Evolutionary conservation across 495 filamentous ascomycete species (phyloP), one percentile per base, ranked within the genome.

Genomic region (Talaromyces borbonicus): DNA sequence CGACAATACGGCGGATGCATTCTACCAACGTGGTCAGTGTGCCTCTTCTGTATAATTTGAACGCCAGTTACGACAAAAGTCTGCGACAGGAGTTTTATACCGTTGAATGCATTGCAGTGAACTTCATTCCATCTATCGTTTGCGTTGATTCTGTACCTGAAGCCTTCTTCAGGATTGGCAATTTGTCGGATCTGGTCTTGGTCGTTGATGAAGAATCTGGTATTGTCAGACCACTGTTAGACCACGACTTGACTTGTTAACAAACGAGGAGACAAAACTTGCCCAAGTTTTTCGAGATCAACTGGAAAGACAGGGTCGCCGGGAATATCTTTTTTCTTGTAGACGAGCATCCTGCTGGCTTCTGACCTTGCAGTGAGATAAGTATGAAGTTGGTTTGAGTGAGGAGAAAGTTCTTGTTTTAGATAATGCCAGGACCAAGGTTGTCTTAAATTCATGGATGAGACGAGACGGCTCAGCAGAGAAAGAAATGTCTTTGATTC

Each of bases 121-220:
- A 77, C 66, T 24, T 81, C 74, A 55, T 89, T 90, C 64, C 74
- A 77, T 30, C 87, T 81, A 14, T 72, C 66, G 60, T 85, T 84
- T 46, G 77, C 80, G 58, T 72, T 80, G 50, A 84, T 60, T 59
- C 76, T 83, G 73, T 68, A 93, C 49, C 83, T 70, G 66, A 86
- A 90, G 54, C 79, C 80, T 56, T 74, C 60, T 15, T 80, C 69
- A 2, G 82, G 79, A 47, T 85, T 63, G 7, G 72, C 66, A 49
- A 84, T 78, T 51, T 68, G 74, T 33, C 81, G 75, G 51, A 94
- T 79, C 55, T 87, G 79, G 53, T 88, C 83, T 7, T 76, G 61
- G 2, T 78, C 70, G 43, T 81, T 85, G 66, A 90, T 62, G 54
- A 78, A 81, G 56, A 84, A 89, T 11, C 84, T 88, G 41, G 1